These are phyloP conservation scores for Penicillium sp. DNA, from an alignment of 2,329 filamentous ascomycete species.

Conservation along the genomic window DNA sequence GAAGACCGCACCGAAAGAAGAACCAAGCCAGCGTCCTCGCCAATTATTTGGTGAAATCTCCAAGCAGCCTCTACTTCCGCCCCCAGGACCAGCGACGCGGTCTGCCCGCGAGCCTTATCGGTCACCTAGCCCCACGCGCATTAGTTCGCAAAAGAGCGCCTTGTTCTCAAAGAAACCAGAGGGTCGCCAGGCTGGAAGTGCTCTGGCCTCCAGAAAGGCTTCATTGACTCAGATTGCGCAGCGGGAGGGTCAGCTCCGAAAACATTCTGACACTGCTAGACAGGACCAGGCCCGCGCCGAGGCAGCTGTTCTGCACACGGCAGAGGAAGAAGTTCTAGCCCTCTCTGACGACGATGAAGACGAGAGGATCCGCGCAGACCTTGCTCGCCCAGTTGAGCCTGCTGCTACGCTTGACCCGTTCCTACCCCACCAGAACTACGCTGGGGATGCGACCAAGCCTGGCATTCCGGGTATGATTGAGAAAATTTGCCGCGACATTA, in stretches of 20 bases:
- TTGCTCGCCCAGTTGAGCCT: conserved; percentile 47
- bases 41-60: conserved; percentile 50
- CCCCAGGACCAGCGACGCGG: conserved; percentile 37
- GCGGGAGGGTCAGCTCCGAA: conserved; percentile 29
- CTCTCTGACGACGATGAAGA: conserved; percentile 52
- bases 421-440: conserved; percentile 51
- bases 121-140: conserved; percentile 51
- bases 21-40: conserved; percentile 27
- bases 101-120: conserved; percentile 40
- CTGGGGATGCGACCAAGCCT: conserved; percentile 47
- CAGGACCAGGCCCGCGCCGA: conserved; percentile 34
- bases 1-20: conserved; percentile 30
- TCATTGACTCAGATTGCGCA: conserved; percentile 38
- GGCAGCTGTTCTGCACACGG: conserved; percentile 34
- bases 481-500: conserved; percentile 53
- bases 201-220: conserved; percentile 45
- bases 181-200: conserved; percentile 37
- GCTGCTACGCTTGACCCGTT: conserved; percentile 51
- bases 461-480: conserved; percentile 54
- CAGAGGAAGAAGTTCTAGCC: conserved; percentile 39
- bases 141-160: conserved; percentile 28
- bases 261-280: conserved; percentile 26
- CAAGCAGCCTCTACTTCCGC: conserved; percentile 39
- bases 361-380: conserved; percentile 48
- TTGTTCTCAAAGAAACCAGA: conserved; percentile 33